phyloP scores from a whole-genome alignment of 805 yeast species.

The Metschnikowia drakensbergensis region DNA sequence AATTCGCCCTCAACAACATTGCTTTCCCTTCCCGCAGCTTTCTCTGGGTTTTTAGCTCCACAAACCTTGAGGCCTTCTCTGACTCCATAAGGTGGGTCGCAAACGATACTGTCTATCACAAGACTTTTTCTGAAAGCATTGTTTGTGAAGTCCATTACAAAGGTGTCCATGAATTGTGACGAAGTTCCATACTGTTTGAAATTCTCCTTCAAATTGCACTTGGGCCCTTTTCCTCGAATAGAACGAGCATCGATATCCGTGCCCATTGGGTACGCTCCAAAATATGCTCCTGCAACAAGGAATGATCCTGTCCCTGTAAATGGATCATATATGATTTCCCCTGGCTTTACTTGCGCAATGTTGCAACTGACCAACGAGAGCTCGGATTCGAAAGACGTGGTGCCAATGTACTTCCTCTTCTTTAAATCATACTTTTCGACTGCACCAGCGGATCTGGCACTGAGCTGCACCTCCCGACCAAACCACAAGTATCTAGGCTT shows the following conservation, averaged over 20 bases:
- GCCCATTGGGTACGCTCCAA: slow-evolving; percentile 77
- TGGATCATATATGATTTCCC: slow-evolving; percentile 81
- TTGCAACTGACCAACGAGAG: slow-evolving; percentile 83
- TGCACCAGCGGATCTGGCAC: slow-evolving; percentile 59
- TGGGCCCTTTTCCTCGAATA: slow-evolving; percentile 62
- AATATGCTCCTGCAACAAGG: slow-evolving; percentile 79
- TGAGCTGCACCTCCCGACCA: slow-evolving; percentile 64
- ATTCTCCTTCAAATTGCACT: slow-evolving; percentile 55
- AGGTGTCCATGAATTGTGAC: slow-evolving; percentile 60
- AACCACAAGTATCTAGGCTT: slow-evolving; percentile 61
- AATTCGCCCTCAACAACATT: slow-evolving; percentile 73
- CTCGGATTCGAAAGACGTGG: slow-evolving; percentile 96
- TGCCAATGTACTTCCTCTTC: slow-evolving; percentile 84
- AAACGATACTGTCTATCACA: slow-evolving; percentile 72
- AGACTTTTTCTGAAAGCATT: slow-evolving; percentile 67
- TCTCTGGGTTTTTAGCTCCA: slow-evolving; percentile 70
- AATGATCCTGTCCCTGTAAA: slow-evolving; percentile 97
- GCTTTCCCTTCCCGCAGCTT: slow-evolving; percentile 68
- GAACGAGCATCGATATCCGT: slow-evolving; percentile 87
- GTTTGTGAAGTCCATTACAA: slow-evolving; percentile 94
- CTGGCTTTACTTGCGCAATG: slow-evolving; percentile 67
- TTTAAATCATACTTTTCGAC: slow-evolving; percentile 79
- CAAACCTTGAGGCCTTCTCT: slow-evolving; percentile 92
- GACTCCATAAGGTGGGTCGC: slow-evolving; percentile 98
- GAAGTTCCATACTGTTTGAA: slow-evolving; percentile 69